Conservation (phyloP, 2,329 filamentous ascomycete genomes). For the Colletotrichum sp. region DNA sequence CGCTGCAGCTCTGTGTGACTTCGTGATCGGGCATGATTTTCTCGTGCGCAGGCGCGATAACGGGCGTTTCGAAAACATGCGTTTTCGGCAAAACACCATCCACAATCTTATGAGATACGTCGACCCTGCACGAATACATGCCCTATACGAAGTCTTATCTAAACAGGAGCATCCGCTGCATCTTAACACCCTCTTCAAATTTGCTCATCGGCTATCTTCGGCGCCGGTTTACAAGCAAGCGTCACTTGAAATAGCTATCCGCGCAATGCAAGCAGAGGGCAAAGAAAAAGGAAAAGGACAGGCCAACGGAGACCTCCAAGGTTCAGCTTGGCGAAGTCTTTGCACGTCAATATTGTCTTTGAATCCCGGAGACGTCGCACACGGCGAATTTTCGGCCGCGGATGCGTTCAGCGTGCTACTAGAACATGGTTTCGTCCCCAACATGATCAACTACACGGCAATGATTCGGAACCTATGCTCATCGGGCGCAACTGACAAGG, state of each 20-base stretch:
- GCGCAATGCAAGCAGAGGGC: constrained; percentile 33
- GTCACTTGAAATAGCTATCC: constrained; percentile 46
- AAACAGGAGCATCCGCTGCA: constrained; percentile 35
- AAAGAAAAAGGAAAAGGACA: background rate
- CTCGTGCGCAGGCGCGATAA: background rate
- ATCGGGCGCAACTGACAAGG: constrained; percentile 65
- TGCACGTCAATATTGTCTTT: constrained; percentile 64
- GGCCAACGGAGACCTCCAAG: constrained; percentile 49
- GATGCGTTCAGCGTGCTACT: constrained; percentile 62
- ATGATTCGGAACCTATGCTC: constrained; percentile 75
- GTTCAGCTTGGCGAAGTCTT: constrained; percentile 52
- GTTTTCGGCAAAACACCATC: constrained; percentile 43
- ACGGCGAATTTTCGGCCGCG: constrained; percentile 45
- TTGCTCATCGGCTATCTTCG: constrained; percentile 51
- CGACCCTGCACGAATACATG: background rate
- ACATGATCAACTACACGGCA: constrained; percentile 67
- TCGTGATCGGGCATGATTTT: constrained; percentile 7
- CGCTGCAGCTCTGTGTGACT: constrained; percentile 25
- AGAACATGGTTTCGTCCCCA: constrained; percentile 65
- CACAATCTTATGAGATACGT: constrained; percentile 15
- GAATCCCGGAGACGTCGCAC: constrained; percentile 28
- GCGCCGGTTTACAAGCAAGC: constrained; percentile 41
- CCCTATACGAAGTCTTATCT: constrained; percentile 40
- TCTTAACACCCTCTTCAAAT: constrained; percentile 50
- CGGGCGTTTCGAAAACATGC: constrained; percentile 29